A percentile compares a stretch with the other conserved stretches of the same genome.
These are phyloP conservation scores for Penicillium ucsense DNA, from an alignment of 495 filamentous ascomycete genomes.

Conservation along the genomic window DNA sequence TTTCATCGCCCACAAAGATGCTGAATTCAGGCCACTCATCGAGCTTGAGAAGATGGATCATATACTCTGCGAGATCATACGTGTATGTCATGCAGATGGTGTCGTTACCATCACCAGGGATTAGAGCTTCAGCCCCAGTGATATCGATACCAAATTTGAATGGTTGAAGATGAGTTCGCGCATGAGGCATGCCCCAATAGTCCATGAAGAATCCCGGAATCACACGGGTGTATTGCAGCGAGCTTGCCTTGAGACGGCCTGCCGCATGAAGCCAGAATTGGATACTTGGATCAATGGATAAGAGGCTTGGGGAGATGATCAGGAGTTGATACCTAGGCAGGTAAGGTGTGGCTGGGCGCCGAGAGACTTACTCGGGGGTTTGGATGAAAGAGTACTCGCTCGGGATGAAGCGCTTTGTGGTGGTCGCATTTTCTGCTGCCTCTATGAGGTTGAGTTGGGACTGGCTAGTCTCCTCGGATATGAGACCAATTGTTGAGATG, in stretches of 20 bases:
- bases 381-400: slow-evolving; percentile 40
- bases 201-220: slow-evolving; percentile 46
- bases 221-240: slow-evolving; percentile 40
- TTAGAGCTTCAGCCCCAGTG: slow-evolving; percentile 32
- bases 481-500: slow-evolving; percentile 39
- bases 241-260: slow-evolving; percentile 12
- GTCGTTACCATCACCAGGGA: slow-evolving; percentile 42
- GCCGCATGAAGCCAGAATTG: slow-evolving; percentile 26
- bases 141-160: slow-evolving; percentile 39
- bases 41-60: slow-evolving; percentile 35
- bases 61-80: slow-evolving; percentile 40
- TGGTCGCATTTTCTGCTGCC: slow-evolving; percentile 35
- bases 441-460: slow-evolving; percentile 39
- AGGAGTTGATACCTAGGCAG: neutral
- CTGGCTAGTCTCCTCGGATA: slow-evolving; percentile 21
- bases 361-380: slow-evolving; percentile 19
- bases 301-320: slow-evolving; percentile 10
- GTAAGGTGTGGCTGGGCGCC: neutral
- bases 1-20: slow-evolving; percentile 34
- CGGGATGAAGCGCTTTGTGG: slow-evolving; percentile 38
- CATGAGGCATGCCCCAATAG: slow-evolving; percentile 41
- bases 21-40: slow-evolving; percentile 38
- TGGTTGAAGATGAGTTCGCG: slow-evolving; percentile 31
- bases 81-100: slow-evolving; percentile 43
- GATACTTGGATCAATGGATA: slow-evolving; percentile 27